These are phyloP conservation scores for Filosporella fistucella DNA, from an alignment of 495 filamentous ascomycete species.

Conservation along the genomic window DNA sequence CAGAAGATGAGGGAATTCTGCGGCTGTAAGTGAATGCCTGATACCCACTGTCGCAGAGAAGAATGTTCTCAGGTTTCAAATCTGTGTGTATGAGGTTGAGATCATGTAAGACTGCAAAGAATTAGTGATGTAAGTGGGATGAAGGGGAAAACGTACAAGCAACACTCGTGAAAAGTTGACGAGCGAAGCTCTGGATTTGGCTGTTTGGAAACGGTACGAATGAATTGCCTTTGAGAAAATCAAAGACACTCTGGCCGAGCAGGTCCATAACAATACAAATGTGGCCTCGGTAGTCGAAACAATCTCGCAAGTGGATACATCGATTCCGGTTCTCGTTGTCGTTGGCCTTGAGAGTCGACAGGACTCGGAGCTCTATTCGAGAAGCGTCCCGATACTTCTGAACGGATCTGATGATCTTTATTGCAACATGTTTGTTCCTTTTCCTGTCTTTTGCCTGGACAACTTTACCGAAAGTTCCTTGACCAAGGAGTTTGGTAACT, in stretches of 20 bases:
- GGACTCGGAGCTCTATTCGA: slow-evolving; percentile 89
- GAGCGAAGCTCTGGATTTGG: slow-evolving; percentile 94
- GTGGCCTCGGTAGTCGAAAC: slow-evolving; percentile 95
- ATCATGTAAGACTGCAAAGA: slow-evolving; percentile 78
- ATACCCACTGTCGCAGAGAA: slow-evolving; percentile 83
- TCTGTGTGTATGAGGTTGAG: slow-evolving; percentile 98
- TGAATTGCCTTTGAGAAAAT: slow-evolving; percentile 90
- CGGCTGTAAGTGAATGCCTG: slow-evolving; percentile 98
- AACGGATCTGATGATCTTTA: slow-evolving; percentile 97
- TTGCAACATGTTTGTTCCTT: slow-evolving; percentile 73
- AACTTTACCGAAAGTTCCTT: slow-evolving; percentile 97
- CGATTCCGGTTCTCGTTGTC: slow-evolving; percentile 90
- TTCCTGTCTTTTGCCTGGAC: slow-evolving; percentile 83
- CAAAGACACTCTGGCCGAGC: slow-evolving; percentile 94
- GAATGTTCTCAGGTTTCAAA: slow-evolving; percentile 96
- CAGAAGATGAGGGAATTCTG: slow-evolving; percentile 86
- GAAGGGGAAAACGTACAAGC: slow-evolving; percentile 67
- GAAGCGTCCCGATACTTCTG: slow-evolving; percentile 97
- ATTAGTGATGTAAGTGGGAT: not conserved
- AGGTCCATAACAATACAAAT: slow-evolving; percentile 99
- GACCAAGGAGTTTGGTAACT: slow-evolving; percentile 82
- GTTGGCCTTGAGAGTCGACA: slow-evolving; percentile 85
- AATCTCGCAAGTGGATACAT: slow-evolving; percentile 95
- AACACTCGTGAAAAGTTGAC: slow-evolving; percentile 95
- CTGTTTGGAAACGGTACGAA: slow-evolving; percentile 99